phyloP scores from a whole-genome alignment of 305 asterid species.

The Solanum hybrid region DNA sequence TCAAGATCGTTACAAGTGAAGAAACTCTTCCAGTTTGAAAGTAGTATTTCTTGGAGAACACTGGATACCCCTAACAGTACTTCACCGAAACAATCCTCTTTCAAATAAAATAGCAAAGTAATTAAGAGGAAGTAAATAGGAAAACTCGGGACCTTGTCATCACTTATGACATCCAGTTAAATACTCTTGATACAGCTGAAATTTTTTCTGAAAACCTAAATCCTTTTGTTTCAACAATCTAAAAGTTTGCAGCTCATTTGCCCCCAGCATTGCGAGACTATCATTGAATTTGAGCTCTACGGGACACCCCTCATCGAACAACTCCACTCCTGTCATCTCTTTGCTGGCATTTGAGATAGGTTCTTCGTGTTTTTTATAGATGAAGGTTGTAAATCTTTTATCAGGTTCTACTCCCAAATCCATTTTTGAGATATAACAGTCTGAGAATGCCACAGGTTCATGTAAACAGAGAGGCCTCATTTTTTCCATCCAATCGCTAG shows the following conservation, averaged over 20 bases:
- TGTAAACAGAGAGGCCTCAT: slow-evolving; percentile 23
- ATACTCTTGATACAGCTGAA: slow-evolving; percentile 18
- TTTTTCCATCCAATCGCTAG: slow-evolving; percentile 10
- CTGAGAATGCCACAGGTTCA: slow-evolving; percentile 27
- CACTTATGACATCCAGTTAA: neutral
- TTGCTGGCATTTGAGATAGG: slow-evolving; percentile 12
- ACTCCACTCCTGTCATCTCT: slow-evolving; percentile 31
- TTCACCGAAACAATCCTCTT: neutral
- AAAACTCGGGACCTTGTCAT: neutral
- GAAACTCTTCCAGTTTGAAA: neutral
- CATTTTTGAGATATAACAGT: slow-evolving; percentile 6
- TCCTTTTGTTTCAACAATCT: slow-evolving; percentile 37
- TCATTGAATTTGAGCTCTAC: slow-evolving; percentile 36
- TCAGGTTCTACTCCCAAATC: slow-evolving; percentile 7
- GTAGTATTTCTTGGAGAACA: neutral
- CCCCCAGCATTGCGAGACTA: slow-evolving; percentile 15
- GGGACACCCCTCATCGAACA: slow-evolving; percentile 53
- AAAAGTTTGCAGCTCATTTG: slow-evolving; percentile 34
- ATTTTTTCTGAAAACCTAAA: slow-evolving; percentile 34
- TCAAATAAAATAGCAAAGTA: neutral
- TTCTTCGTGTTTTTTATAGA: slow-evolving; percentile 9
- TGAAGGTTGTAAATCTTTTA: slow-evolving; percentile 29
- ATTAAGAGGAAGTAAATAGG: neutral
- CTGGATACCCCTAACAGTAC: neutral
- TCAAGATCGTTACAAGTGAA: neutral